Evolutionary conservation across 345 rosid genomes (phyloP), one percentile per base, ranked within the genome.

Genomic region (Citrus mangshanensis): DNA sequence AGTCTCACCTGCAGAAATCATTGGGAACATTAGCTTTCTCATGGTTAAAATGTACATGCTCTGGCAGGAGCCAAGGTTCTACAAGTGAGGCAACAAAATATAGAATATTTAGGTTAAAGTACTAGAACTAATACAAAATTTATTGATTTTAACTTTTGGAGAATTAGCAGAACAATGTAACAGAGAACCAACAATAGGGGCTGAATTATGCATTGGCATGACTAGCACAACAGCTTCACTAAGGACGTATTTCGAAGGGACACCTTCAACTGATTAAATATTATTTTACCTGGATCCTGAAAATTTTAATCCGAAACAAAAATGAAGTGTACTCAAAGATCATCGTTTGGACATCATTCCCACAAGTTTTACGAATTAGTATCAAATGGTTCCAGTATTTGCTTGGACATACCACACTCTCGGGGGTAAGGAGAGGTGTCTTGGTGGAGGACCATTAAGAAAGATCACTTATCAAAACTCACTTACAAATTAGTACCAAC

Each of bases 1-100:
- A 92, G 85, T 64, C 84, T 87, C 82, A 87, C 91, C 97, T 90
- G 90, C 81, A 65, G 46, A 76, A 71, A 37, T 76, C 40, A 34
- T 21, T 27, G 51, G 59, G 7, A 34, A 21, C 1, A 25, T 35
- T 10, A 18, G 22, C 58, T 54, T 54, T 54, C 19, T 16, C 58
- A 5, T 54, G 58, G 22, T 54, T 5, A 19, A 54, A 18, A 54
- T 2, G 42, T 9, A 49, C 51, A 46, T 12, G 18, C 51, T 46
- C 51, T 12, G 18, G 51, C 51, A 46, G 42, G 6, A 32, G 37
- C 69, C 24, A 34, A 65, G 40, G 22, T 30, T 63, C 37, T 19
- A 32, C 21, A 21, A 10, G 34, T 65, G 6, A 35, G 27, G 49
- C 25, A 9, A 24, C 25, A 66, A 34, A 66, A 19, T 35, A 18